Evolutionary conservation across 2,329 filamentous ascomycete species (phyloP), one percentile per base, ranked within the genome.

Genomic region (Pseudogymnoascus sp.): DNA sequence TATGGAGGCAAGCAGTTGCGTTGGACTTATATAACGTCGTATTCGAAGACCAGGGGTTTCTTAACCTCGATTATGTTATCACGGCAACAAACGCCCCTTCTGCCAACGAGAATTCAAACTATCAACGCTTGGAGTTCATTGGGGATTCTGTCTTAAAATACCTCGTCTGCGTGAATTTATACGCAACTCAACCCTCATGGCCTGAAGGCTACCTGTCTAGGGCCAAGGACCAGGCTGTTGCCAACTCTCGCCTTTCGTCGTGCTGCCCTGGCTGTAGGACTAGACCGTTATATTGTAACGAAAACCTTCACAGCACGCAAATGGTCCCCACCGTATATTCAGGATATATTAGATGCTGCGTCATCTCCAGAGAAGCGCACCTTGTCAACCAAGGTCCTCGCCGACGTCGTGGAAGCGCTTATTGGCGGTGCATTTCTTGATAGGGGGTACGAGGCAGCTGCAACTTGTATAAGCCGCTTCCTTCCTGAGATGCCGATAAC

Each of bases 91-190:
- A 83, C 60, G 79, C 90, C 0, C 83, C 87, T 0, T 79, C 79
- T 1, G 85, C 90, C 0, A 71, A 74, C 2, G 85, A 87, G 58
- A 72, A 76, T 1, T 81, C 80, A 0, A 83, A 96, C 66, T 97
- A 97, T 71, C 89, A 97, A 69, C 81, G 89, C 2, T 78, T 96
- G 0, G 95, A 97, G 71, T 96, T 96, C 67, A 77, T 97, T 0
- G 95, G 95, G 0, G 93, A 97, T 69, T 86, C 86, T 0, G 79
- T 96, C 1, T 79, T 97, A 38, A 97, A 97, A 70, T 83, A 88
- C 63, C 85, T 84, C 55, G 81, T 88, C 0, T 85, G 86, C 0
- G 72, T 91, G 1, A 87, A 91, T 62, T 79, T 93, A 2, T 77
- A 79, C 16, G 79, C 80, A 16, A 71, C 79, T 33, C 74, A 92